A percentile compares a stretch with the other conserved stretches of the same genome.
phyloP scores from a whole-genome alignment of 495 filamentous ascomycete genomes.

The Peziza echinospora region DNA sequence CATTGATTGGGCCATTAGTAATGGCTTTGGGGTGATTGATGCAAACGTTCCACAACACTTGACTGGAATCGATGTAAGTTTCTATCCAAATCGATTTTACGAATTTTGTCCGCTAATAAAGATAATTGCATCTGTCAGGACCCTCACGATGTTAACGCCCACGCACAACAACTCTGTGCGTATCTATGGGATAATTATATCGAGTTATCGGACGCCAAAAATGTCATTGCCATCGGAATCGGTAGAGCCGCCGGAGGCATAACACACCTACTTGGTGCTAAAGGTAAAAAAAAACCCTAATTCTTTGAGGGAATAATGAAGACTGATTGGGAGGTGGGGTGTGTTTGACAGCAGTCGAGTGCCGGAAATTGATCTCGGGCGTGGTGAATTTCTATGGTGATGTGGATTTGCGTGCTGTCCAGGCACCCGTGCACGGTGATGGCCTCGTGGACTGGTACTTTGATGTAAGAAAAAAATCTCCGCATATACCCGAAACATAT shows the following conservation, averaged over 20 bases:
- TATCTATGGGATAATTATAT: conserved; percentile 98
- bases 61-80: conserved; percentile 31
- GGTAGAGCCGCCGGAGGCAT: conserved; percentile 32
- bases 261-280: conserved; percentile 23
- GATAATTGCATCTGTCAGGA: conserved; percentile 24
- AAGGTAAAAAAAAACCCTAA: too few relatives aligned
- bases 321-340: too few relatives aligned
- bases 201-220: conserved; percentile 45
- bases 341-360: conserved; percentile 8
- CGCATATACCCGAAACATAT: too few relatives aligned
- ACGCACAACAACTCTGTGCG: conserved; percentile 45
- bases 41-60: conserved; percentile 66
- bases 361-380: conserved; percentile 11
- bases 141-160: conserved; percentile 27
- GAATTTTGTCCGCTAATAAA: neutral
- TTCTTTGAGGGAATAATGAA: too few relatives aligned
- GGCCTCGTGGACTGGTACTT: conserved; percentile 23
- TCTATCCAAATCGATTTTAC: conserved; percentile 1
- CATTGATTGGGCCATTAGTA: conserved; percentile 53
- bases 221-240: conserved; percentile 66
- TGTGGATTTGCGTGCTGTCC: conserved; percentile 20
- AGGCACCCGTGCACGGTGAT: conserved; percentile 19
- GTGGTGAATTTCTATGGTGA: conserved; percentile 12
- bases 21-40: conserved; percentile 64
- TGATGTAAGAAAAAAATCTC: too few relatives aligned